Conservation (phyloP, 2,329 filamentous ascomycete species). For the Ustilaginoidea virens region DNA sequence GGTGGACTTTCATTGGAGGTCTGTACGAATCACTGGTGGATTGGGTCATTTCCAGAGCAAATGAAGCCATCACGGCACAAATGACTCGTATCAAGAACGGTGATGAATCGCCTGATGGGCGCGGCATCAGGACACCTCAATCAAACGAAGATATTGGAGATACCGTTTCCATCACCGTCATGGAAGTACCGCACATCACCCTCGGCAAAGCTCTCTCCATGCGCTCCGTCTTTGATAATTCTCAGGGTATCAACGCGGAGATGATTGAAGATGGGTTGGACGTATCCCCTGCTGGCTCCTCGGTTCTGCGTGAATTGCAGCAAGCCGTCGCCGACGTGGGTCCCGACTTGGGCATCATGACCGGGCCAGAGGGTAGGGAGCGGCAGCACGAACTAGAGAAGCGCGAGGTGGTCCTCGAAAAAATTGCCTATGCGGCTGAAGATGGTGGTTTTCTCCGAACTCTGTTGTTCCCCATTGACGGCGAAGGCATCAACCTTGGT, state of each 20-base stretch:
- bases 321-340: slow-evolving; percentile 63
- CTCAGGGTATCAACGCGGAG: slow-evolving; percentile 83
- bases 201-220: slow-evolving; percentile 81
- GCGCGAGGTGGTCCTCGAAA: slow-evolving; percentile 71
- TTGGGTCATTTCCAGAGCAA: slow-evolving; percentile 83
- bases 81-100: slow-evolving; percentile 51
- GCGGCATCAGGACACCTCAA: slow-evolving; percentile 45
- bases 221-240: slow-evolving; percentile 84
- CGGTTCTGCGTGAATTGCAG: slow-evolving; percentile 76
- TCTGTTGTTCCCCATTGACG: slow-evolving; percentile 63
- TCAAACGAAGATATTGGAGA: slow-evolving; percentile 60
- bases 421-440: slow-evolving; percentile 68
- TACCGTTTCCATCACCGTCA: slow-evolving; percentile 74
- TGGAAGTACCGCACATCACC: slow-evolving; percentile 68
- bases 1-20: slow-evolving; percentile 66
- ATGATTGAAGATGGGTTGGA: slow-evolving; percentile 92
- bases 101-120: slow-evolving; percentile 52
- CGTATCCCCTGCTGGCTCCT: slow-evolving; percentile 58
- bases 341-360: slow-evolving; percentile 63
- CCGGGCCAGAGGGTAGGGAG: slow-evolving; percentile 51
- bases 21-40: slow-evolving; percentile 91
- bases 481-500: slow-evolving; percentile 68
- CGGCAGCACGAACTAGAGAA: slow-evolving; percentile 68
- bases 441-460: slow-evolving; percentile 69
- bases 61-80: slow-evolving; percentile 65